Evolutionary conservation across 352 stramenopile genomes (phyloP).

Genomic region (Globisporangium abappressorium): DNA sequence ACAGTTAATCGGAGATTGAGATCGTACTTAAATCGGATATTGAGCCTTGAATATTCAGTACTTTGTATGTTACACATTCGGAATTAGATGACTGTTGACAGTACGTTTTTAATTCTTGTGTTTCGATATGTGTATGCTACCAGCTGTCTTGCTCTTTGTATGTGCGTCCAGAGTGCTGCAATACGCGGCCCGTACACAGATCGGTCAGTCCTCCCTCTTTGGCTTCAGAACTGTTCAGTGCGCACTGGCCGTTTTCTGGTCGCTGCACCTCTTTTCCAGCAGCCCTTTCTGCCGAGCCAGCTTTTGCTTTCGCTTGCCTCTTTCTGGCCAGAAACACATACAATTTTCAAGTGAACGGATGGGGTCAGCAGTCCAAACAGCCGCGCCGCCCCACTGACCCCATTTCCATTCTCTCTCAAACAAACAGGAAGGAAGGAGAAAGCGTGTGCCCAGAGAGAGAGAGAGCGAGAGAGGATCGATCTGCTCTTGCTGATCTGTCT

Average conservation of each 20-base stretch:
- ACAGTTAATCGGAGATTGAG: not conserved
- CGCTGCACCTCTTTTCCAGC: not conserved
- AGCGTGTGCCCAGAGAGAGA: not conserved
- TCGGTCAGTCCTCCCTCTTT: not conserved
- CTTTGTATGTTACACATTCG: not conserved
- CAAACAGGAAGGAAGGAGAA: not conserved
- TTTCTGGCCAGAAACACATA: not conserved
- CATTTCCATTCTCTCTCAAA: not conserved
- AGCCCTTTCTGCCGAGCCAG: constrained; percentile 2
- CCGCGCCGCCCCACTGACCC: not conserved
- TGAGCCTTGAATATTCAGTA: not conserved
- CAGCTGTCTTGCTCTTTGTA: not conserved
- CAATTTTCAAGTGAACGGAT: not conserved
- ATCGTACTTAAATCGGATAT: not conserved
- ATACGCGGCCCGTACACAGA: not conserved
- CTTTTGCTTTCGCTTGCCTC: not conserved
- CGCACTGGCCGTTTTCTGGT: constrained; percentile 11
- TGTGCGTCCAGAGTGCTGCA: not conserved
- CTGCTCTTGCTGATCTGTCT: not conserved
- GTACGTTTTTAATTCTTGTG: not conserved
- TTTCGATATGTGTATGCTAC: not conserved
- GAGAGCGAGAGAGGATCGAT: not conserved
- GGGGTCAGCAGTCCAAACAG: not conserved
- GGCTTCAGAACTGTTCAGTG: constrained; percentile 19
- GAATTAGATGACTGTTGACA: not conserved